These are phyloP conservation scores for Mallotus nudiflorus DNA, from an alignment of 345 rosid genomes.

Conservation along the genomic window DNA sequence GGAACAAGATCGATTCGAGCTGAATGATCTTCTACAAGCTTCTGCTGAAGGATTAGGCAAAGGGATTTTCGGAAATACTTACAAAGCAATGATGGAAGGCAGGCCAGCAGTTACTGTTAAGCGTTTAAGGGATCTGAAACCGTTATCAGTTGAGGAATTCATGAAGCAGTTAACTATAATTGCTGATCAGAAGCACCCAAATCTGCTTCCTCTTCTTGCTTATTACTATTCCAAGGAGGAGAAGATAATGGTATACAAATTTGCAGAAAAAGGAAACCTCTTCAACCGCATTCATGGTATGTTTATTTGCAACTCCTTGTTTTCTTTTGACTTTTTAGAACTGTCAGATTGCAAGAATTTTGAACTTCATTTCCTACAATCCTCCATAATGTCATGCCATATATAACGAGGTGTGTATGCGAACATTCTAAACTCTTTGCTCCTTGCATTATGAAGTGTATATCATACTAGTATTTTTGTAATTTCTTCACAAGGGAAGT, in stretches of 20 bases:
- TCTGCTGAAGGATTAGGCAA: conserved; percentile 52
- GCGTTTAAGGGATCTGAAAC: conserved; percentile 45
- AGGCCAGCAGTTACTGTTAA: conserved; percentile 41
- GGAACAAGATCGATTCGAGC: conserved; percentile 28
- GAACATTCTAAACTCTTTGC: too few species aligned
- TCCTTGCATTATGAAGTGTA: too few species aligned
- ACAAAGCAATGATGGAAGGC: conserved; percentile 44
- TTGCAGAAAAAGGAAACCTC: conserved; percentile 48
- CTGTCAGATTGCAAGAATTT: too few species aligned
- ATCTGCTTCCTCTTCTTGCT: conserved; percentile 63
- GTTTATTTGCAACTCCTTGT: background rate
- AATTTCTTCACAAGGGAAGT: too few species aligned
- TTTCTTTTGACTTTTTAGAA: too few species aligned
- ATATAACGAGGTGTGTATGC: too few species aligned
- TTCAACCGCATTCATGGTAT: conserved; percentile 54
- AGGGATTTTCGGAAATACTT: conserved; percentile 48
- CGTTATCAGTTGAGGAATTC: conserved; percentile 44
- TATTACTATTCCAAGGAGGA: conserved; percentile 68
- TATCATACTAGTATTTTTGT: too few species aligned
- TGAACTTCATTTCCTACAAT: background rate
- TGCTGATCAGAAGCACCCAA: conserved; percentile 42
- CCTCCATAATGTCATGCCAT: too few species aligned
- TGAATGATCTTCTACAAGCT: conserved; percentile 50
- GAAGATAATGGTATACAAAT: conserved; percentile 49
- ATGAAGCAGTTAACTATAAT: conserved; percentile 33